A percentile compares a stretch with the other conserved stretches of the same genome.
Conservation (phyloP, 192 early-diverging fungal genomes). For the Haplosporangium gracile region DNA sequence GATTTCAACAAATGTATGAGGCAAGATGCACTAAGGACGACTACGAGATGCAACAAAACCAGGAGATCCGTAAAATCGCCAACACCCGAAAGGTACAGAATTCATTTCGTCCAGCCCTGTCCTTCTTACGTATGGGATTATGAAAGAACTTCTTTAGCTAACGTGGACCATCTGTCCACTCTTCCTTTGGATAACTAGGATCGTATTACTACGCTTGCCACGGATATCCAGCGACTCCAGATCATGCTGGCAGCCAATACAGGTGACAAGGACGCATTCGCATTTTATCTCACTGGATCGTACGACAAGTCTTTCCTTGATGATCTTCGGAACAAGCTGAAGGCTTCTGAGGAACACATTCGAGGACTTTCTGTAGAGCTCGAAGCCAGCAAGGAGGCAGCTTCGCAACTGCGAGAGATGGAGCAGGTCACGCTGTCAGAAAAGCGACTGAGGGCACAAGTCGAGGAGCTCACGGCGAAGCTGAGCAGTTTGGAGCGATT, state of each 20-base stretch:
- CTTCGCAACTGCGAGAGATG: slow-evolving; percentile 21
- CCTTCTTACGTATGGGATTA: background rate
- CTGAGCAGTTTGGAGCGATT: slow-evolving; percentile 40
- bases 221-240: slow-evolving; percentile 73
- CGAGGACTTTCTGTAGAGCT: slow-evolving; percentile 23
- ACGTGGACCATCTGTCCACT: background rate
- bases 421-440: slow-evolving; percentile 48
- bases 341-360: slow-evolving; percentile 64
- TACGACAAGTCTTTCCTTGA: slow-evolving; percentile 67
- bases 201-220: slow-evolving; percentile 70
- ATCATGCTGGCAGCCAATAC: slow-evolving; percentile 67
- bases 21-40: slow-evolving; percentile 55
- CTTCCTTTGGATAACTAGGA: slow-evolving; percentile 42
- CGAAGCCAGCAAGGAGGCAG: slow-evolving; percentile 39
- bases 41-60: slow-evolving; percentile 57
- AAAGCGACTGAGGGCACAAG: slow-evolving; percentile 58
- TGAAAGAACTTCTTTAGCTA: background rate
- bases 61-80: slow-evolving; percentile 62
- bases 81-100: slow-evolving; percentile 57
- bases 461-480: slow-evolving; percentile 59
- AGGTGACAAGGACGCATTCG: slow-evolving; percentile 69
- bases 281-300: slow-evolving; percentile 61
- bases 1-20: slow-evolving; percentile 55
- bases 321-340: slow-evolving; percentile 68
- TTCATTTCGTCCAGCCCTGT: background rate